Conservation (phyloP, 306 rosid genomes). For the Lotus japonicus region DNA sequence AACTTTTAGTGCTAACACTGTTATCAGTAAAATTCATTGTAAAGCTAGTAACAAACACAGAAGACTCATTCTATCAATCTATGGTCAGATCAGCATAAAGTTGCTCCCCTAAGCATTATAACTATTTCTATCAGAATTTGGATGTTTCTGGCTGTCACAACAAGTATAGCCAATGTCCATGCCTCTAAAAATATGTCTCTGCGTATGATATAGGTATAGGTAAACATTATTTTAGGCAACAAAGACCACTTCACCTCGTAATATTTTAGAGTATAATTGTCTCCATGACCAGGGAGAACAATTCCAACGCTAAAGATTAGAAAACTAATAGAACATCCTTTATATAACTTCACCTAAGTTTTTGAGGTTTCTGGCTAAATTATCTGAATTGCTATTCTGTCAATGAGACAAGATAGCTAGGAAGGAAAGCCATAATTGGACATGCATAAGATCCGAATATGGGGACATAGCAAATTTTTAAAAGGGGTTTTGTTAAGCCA, state of each 20-base stretch:
- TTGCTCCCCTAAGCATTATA: not conserved
- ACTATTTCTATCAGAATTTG: not conserved
- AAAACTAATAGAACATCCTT: not conserved
- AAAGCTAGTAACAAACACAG: not conserved
- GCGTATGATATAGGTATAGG: not conserved
- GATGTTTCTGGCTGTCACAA: not conserved
- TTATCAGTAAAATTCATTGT: not conserved
- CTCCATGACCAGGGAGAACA: not conserved
- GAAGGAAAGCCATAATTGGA: not conserved
- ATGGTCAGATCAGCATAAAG: not conserved
- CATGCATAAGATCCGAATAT: no score
- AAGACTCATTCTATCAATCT: not conserved
- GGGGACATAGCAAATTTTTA: no score
- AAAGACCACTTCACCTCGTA: not conserved
- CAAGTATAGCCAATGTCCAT: not conserved
- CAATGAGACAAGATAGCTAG: not conserved
- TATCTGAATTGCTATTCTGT: not conserved
- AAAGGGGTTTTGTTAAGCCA: no score
- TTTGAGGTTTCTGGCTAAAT: not conserved
- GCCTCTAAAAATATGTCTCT: not conserved
- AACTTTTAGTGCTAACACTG: not conserved
- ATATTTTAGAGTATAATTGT: not conserved
- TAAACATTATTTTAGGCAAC: not conserved
- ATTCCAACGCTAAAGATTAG: not conserved
- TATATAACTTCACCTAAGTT: not conserved